Base-by-base conservation (phyloP, 768 basidiomycete species). In the Suillus sp. region DNA sequence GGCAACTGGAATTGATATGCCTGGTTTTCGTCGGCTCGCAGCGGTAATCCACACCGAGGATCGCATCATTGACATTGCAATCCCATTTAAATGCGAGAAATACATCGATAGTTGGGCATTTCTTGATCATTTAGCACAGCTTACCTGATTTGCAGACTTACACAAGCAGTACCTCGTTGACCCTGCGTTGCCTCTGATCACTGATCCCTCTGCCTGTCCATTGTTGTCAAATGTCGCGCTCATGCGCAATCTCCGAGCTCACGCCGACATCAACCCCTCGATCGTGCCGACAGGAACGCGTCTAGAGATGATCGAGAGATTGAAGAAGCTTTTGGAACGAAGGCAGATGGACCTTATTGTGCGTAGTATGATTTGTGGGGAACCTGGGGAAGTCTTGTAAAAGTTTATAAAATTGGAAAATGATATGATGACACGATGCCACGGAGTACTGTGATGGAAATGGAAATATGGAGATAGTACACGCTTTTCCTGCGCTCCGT, bases 221-320 rank as follows among this genome's bases (percentile, higher is more conserved):
- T 70, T 73, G 13, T 77, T 89, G 14, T 82, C 86, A 18, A 64
- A 68, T 5, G 74, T 75, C 1, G 86, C 84, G 0, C 75, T 90
- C 35, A 80, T 80, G 65, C 77, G 83, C 13, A 90, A 90, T 66
- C 79, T 90, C 5, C 75, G 77, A 22, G 87, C 81, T 1, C 87
- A 90, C 67, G 81, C 85, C 1, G 74, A 66, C 13, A 71, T 70
- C 62, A 86, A 90, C 66, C 66, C 78, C 25, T 67, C 66, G 0
- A 81, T 89, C 40, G n/a, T 78, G 22, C 71, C 79, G 0, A 70
- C 76, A 18, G 88, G 87, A 0, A 77, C 80, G 27, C 81, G 80
- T 63, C 67, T 65, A 16, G 84, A 87, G 69, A 79, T 90, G 79
- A 74, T 71, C 4, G 77, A 78, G 35, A 78, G 86, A 45, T 77